Evolutionary conservation across 169 alveolate genomes (phyloP), one percentile per base, ranked within the genome.

Genomic region (Cryptosporidium sp.): DNA sequence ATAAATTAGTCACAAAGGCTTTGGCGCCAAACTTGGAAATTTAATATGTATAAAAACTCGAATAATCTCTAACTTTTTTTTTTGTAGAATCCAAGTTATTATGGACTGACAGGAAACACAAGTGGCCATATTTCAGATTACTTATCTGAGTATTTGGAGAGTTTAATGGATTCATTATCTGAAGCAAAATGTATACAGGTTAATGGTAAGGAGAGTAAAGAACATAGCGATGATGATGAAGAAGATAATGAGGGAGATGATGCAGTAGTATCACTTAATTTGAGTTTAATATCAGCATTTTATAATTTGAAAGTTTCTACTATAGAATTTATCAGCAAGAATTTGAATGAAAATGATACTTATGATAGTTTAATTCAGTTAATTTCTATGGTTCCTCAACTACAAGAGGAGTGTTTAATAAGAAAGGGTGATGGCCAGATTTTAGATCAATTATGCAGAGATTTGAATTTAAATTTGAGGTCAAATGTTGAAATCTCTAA

Each of bases 11-110:
- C 21, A 3, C 55, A 14, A 37, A 7, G 55, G 3, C 1, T 18
- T 48, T 48, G 45, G 31, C 39, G 33, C 37, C 69, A 50, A 50
- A 0, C 26, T 8, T 59, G 12, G 12, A 2, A 16, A 5, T 48
- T 41, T 41, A 48, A 48, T 48, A 48, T 70, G n/a, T 37, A 85
- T n/a, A n/a, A n/a, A n/a, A n/a, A n/a, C n/a, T n/a, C n/a, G n/a
- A n/a, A n/a, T n/a, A n/a, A n/a, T n/a, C n/a, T n/a, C n/a, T 26
- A 10, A 50, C 29, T 3, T 71, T 33, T 33, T 26, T 50, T 51
- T 71, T 74, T 74, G 39, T 93, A 97, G 94, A 99, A 99, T 92
- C 99, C 99, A 1, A 98, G 98, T 91, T 99, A 97, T 97, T 98
- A 98, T 93, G 98, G 98, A 10, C 92, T 99, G 61, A 94, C 94